phyloP scores from a whole-genome alignment of 306 rosid genomes.

The Cucurbita maxima region DNA sequence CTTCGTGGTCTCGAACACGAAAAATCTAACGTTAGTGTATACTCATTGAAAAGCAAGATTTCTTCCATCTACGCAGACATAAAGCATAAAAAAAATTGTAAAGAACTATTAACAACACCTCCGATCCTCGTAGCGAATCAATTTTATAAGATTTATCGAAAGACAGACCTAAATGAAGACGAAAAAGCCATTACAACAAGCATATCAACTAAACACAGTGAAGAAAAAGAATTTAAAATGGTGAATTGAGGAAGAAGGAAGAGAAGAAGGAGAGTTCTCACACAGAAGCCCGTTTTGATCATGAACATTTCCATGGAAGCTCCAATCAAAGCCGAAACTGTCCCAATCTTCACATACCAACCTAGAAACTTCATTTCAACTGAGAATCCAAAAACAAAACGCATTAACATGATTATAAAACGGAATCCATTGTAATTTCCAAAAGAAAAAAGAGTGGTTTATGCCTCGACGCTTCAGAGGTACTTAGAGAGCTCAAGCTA shows the following conservation, averaged over 20 bases:
- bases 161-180: background rate
- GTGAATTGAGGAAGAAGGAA: constrained; percentile 3
- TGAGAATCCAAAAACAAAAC: background rate
- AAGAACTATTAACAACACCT: background rate
- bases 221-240: background rate
- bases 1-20: background rate
- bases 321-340: constrained; percentile 60
- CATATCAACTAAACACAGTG: background rate
- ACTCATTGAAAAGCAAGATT: background rate
- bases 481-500: background rate
- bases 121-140: background rate
- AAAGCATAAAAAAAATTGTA: background rate
- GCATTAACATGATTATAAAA: background rate
- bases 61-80: background rate
- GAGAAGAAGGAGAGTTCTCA: constrained; percentile 40
- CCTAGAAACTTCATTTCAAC: constrained; percentile 58
- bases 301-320: constrained; percentile 88
- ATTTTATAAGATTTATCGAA: background rate
- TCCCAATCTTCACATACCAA: constrained; percentile 82
- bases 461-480: background rate
- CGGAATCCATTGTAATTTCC: background rate
- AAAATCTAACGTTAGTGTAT: background rate
- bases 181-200: background rate
- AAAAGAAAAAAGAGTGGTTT: background rate
- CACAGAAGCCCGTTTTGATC: constrained; percentile 90